Evolutionary conservation across 2,329 filamentous ascomycete species (phyloP), one percentile per base, ranked within the genome.

Genomic region (Colletotrichum liriopes): DNA sequence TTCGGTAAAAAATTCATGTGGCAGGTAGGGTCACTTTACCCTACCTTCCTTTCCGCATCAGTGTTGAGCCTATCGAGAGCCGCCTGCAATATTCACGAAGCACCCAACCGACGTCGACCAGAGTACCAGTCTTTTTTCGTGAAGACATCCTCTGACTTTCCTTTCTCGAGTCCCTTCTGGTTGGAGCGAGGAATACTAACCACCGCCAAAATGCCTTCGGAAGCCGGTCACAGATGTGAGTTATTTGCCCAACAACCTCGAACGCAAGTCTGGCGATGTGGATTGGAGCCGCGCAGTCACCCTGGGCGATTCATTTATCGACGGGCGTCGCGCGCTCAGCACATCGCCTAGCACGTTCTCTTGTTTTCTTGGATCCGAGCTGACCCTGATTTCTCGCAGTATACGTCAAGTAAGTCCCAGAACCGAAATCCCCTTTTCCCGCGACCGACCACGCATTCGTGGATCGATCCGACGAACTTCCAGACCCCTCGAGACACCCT

Each of bases 221-320:
- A 94, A 91, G 89, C 92, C 84, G 93, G 93, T 87, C 93, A 95
- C 92, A 91, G 93, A 93, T 89, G 93, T 96, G 88, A 93, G 93
- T 93, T 78, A 76, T 74, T 75, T 74, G 55, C 69, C 60, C 65
- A 63, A 63, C 64, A 43, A 14, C 52, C 23, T 26, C 37, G 18
- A 37, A 63, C 29, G 23, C n/a, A 18, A 35, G 16, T 68, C 59
- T 58, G 47, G 62, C 62, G 29, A 26, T 70, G 37, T 52, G 29
- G 64, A 68, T 41, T 35, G n/a, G 7, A 47, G 32, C 43, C 37
- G 51, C 58, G 65, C 35, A 23, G 23, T 56, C 35, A 47, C 20
- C 45, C 32, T 49, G 14, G 39, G 47, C 61, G 41, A 65, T 66
- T 20, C 32, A 37, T 26, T 45, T 6, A 23, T 23, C 35, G 51